Percentiles rank a stretch among this genome's conserved stretches.
phyloP scores from a whole-genome alignment of 2,329 filamentous ascomycete genomes.

The Ascochyta rabiei region DNA sequence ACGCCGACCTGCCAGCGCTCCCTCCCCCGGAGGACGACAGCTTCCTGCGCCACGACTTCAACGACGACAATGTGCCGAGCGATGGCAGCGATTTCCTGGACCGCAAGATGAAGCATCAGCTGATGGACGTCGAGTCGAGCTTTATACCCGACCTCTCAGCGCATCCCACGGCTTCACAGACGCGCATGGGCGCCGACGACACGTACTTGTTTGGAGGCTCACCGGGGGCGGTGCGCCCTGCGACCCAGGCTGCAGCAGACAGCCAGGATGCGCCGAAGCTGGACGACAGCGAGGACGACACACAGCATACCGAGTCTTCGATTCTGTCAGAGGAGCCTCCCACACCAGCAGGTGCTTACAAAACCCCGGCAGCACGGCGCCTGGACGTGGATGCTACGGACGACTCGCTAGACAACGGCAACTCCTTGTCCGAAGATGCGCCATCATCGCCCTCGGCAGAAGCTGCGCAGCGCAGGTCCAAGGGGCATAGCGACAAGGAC shows the following conservation, averaged over 20 bases:
- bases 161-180: constrained; percentile 31
- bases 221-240: constrained; percentile 35
- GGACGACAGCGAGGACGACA: constrained; percentile 19
- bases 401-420: constrained; percentile 34
- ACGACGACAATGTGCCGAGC: constrained; percentile 36
- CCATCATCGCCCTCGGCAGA: constrained; percentile 54
- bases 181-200: constrained; percentile 50
- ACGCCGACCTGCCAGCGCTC: constrained; percentile 49
- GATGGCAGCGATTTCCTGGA: constrained; percentile 58
- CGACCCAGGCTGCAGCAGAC: constrained; percentile 18
- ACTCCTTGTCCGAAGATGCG: constrained; percentile 40
- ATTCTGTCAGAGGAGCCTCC: constrained; percentile 41
- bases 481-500: not conserved
- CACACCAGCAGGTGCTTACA: constrained; percentile 52
- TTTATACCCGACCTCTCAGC: constrained; percentile 63
- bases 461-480: constrained; percentile 44
- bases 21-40: constrained; percentile 50
- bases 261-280: not conserved
- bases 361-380: constrained; percentile 46
- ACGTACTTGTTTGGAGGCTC: constrained; percentile 54
- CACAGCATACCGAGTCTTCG: constrained; percentile 32
- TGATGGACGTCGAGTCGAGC: constrained; percentile 69
- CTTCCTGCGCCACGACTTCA: constrained; percentile 43
- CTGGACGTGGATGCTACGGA: constrained; percentile 29
- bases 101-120: constrained; percentile 62